These are phyloP conservation scores for Halophytophthora batemanensis DNA, from an alignment of 352 stramenopile genomes.

Conservation along the genomic window DNA sequence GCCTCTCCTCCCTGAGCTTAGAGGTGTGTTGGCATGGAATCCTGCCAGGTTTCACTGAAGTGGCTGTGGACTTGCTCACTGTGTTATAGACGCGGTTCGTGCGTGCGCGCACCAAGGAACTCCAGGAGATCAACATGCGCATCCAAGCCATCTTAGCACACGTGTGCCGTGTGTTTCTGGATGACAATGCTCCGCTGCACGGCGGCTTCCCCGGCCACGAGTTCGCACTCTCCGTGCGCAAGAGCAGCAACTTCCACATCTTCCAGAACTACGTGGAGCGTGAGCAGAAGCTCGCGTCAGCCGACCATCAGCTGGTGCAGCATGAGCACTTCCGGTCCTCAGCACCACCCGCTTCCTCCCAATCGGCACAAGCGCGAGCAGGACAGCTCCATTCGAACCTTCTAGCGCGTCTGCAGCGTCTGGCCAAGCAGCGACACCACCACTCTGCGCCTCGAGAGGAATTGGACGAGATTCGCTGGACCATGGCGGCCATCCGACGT, in stretches of 20 bases:
- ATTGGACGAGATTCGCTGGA: constrained; percentile 64
- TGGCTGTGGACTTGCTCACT: neutral
- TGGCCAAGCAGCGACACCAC: constrained; percentile 12
- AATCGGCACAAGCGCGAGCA: constrained; percentile 19
- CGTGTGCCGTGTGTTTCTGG: constrained; percentile 37
- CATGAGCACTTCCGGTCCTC: constrained; percentile 49
- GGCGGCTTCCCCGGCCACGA: constrained; percentile 46
- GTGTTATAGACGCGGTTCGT: constrained; percentile 9
- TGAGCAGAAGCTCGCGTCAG: constrained; percentile 45
- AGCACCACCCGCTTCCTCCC: neutral
- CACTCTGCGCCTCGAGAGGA: constrained; percentile 14
- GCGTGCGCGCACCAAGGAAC: constrained; percentile 19
- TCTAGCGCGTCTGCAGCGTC: neutral
- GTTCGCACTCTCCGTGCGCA: constrained; percentile 49
- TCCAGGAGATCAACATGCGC: constrained; percentile 15
- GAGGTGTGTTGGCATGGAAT: neutral
- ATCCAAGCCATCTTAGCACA: constrained; percentile 39
- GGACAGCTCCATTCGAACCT: constrained; percentile 11
- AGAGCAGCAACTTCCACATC: constrained; percentile 60
- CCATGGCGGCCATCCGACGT: constrained; percentile 58
- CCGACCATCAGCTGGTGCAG: constrained; percentile 39
- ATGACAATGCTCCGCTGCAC: constrained; percentile 30
- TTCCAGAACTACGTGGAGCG: constrained; percentile 54
- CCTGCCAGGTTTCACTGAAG: neutral
- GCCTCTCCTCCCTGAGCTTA: no score